These are phyloP conservation scores for Fusarium austroafricanum DNA, from an alignment of 2,329 filamentous ascomycete species.

Conservation along the genomic window DNA sequence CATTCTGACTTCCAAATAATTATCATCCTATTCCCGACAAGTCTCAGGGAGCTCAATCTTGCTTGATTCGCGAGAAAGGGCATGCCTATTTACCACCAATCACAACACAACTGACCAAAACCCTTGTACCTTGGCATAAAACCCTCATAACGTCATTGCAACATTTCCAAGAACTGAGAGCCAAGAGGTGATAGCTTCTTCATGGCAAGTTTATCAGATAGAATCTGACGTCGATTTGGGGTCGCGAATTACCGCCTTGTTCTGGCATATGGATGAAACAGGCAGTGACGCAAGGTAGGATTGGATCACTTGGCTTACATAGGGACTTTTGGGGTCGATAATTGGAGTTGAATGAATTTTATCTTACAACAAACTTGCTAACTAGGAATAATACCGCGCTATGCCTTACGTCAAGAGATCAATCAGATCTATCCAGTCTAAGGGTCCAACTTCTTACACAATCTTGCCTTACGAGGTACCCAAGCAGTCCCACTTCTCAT, in stretches of 20 bases:
- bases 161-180: not conserved
- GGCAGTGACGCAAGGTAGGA: slow-evolving; percentile 1
- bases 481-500: slow-evolving; percentile 54
- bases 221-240: slow-evolving; percentile 1
- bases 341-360: not conserved
- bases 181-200: not conserved
- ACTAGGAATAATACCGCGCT: not conserved
- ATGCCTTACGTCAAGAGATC: not conserved
- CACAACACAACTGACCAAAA: not conserved
- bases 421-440: too few species aligned
- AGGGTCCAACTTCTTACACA: too few species aligned
- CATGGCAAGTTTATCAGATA: not conserved
- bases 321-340: not conserved
- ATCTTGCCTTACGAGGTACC: too few species aligned
- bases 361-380: not conserved
- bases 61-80: not conserved
- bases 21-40: too few species aligned
- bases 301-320: not conserved
- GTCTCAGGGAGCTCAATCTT: not conserved
- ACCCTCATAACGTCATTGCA: slow-evolving; percentile 18
- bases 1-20: too few species aligned
- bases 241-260: not conserved
- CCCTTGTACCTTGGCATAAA: slow-evolving; percentile 10
- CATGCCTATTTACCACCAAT: slow-evolving; percentile 20
- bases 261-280: slow-evolving; percentile 12